These are phyloP conservation scores for Ascochyta pisi DNA, from an alignment of 2,329 filamentous ascomycete species.

Conservation along the genomic window DNA sequence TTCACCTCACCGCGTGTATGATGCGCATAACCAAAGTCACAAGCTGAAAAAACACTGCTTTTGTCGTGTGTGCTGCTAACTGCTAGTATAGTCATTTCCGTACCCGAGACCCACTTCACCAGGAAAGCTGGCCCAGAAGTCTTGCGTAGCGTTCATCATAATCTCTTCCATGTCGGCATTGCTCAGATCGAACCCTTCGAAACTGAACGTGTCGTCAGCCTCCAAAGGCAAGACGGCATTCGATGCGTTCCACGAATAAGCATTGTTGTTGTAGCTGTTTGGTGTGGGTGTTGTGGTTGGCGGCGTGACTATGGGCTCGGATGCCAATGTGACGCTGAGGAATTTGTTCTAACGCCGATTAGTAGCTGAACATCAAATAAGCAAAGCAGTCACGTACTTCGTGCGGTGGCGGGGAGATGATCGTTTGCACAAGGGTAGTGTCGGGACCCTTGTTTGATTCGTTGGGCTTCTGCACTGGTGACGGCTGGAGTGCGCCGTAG, in stretches of 20 bases:
- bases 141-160: constrained; percentile 48
- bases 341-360: constrained; percentile 7
- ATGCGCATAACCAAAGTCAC: no score
- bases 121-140: constrained; percentile 50
- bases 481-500: constrained; percentile 50
- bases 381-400: background rate
- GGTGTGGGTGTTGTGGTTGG: constrained; percentile 34
- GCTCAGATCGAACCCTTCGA: constrained; percentile 43
- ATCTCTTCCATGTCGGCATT: constrained; percentile 48
- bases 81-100: constrained; percentile 11
- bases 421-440: constrained; percentile 17
- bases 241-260: constrained; percentile 32
- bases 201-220: constrained; percentile 41
- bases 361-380: background rate
- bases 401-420: constrained; percentile 16
- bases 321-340: constrained; percentile 8
- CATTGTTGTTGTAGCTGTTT: constrained; percentile 27
- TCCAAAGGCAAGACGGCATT: constrained; percentile 37
- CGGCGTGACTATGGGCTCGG: constrained; percentile 20
- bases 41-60: no score
- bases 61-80: background rate
- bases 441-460: constrained; percentile 31
- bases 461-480: constrained; percentile 46
- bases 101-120: constrained; percentile 48
- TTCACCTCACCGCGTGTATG: no score